A percentile compares a stretch with the other conserved stretches of the same genome.
Conservation (phyloP, 2,329 filamentous ascomycete genomes). For the Teratosphaeria nubilosa region DNA sequence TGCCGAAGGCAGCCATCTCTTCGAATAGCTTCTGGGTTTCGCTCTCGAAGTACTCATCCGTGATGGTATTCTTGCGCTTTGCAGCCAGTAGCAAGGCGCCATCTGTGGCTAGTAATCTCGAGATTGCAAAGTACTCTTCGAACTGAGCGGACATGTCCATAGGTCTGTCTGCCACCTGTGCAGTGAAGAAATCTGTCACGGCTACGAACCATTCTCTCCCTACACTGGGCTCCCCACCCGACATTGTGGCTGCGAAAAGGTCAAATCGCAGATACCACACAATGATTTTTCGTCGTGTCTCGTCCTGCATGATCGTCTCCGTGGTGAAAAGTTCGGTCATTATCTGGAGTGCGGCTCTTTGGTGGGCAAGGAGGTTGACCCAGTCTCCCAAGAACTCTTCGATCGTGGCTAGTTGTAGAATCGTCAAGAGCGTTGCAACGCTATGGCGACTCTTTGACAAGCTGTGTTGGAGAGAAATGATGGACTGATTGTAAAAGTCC, state of each 20-base stretch:
- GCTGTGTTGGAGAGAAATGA: constrained; percentile 62
- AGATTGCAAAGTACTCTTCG: constrained; percentile 49
- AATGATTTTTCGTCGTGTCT: constrained; percentile 62
- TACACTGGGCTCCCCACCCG: constrained; percentile 63
- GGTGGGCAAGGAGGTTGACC: constrained; percentile 86
- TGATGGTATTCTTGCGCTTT: constrained; percentile 54
- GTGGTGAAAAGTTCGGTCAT: constrained; percentile 69
- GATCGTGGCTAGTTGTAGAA: constrained; percentile 84
- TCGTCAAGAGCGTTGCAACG: constrained; percentile 69
- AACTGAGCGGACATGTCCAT: constrained; percentile 55
- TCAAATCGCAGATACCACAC: constrained; percentile 91
- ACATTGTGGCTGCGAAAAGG: constrained; percentile 71
- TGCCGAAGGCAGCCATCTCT: constrained; percentile 41
- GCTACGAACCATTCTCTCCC: constrained; percentile 67
- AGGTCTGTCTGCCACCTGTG: constrained; percentile 50
- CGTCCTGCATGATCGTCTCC: constrained; percentile 59
- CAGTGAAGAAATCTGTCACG: constrained; percentile 52
- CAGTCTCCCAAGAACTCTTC: constrained; percentile 97
- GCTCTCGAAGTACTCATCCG: constrained; percentile 52
- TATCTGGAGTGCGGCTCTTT: constrained; percentile 78
- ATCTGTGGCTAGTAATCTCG: constrained; percentile 67
- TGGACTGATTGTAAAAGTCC: constrained; percentile 80
- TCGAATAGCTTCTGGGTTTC: constrained; percentile 41
- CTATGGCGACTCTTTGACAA: constrained; percentile 62
- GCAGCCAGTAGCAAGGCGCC: constrained; percentile 68